These are phyloP conservation scores for Staphylotrichum longicolle DNA, from an alignment of 495 filamentous ascomycete species.

Conservation along the genomic window DNA sequence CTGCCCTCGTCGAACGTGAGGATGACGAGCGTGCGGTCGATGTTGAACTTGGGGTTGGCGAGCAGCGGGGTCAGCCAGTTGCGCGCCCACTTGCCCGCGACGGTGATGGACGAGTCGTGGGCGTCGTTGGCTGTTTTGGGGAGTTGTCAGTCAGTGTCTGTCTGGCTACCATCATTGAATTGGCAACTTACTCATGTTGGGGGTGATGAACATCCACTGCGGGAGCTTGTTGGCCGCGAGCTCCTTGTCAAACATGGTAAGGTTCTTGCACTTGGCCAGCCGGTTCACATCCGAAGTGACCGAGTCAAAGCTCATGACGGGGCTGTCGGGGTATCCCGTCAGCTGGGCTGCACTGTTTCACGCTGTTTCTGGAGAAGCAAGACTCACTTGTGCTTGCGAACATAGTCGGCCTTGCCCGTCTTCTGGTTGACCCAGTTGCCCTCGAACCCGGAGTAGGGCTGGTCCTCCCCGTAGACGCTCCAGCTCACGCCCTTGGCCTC, in stretches of 20 bases:
- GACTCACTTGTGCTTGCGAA: slow-evolving; percentile 52
- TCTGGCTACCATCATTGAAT: background rate
- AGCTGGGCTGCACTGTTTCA: background rate
- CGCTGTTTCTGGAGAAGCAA: background rate
- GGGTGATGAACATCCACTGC: slow-evolving; percentile 74
- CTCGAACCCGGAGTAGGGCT: slow-evolving; percentile 67
- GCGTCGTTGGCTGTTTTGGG: slow-evolving; percentile 45
- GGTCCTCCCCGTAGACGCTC: slow-evolving; percentile 67
- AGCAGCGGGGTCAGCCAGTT: slow-evolving; percentile 63
- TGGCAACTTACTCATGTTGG: slow-evolving; percentile 57
- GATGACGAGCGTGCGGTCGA: slow-evolving; percentile 64
- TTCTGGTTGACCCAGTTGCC: slow-evolving; percentile 53
- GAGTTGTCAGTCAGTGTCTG: background rate
- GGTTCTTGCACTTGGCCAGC: slow-evolving; percentile 64
- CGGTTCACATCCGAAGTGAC: slow-evolving; percentile 55
- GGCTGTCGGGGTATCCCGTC: slow-evolving; percentile 22
- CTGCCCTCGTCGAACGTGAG: slow-evolving; percentile 68
- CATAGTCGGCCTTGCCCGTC: slow-evolving; percentile 22
- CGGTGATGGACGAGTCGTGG: slow-evolving; percentile 65
- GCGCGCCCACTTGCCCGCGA: slow-evolving; percentile 58
- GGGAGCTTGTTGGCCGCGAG: slow-evolving; percentile 57
- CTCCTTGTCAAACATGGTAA: slow-evolving; percentile 61
- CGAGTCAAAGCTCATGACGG: slow-evolving; percentile 58
- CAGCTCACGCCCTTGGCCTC: slow-evolving; percentile 65
- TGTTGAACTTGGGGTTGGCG: slow-evolving; percentile 58